Evolutionary conservation across 106 monocot genomes (phyloP).

Genomic region (Cymbidium sinense): DNA sequence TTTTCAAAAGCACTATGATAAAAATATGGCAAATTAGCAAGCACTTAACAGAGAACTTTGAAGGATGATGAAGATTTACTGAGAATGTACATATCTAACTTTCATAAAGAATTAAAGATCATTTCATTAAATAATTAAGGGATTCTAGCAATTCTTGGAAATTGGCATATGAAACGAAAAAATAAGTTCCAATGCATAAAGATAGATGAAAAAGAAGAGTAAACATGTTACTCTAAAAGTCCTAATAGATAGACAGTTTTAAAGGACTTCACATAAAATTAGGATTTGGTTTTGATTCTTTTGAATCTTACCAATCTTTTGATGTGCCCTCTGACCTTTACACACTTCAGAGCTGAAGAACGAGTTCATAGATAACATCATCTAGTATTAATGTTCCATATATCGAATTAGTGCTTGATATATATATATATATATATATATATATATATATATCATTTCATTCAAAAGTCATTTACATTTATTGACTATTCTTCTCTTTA

Average conservation of each 20-base stretch:
- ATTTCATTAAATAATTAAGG: too few species aligned
- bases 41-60: neutral
- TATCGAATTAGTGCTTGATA: too few species aligned
- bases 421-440: too few species aligned
- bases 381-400: neutral
- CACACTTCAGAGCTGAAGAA: neutral
- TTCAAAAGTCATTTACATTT: too few species aligned
- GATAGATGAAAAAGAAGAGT: too few species aligned
- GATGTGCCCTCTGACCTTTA: neutral
- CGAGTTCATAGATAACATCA: neutral
- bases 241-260: neutral
- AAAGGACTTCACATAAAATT: neutral
- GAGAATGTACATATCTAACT: neutral
- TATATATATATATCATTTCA: too few species aligned
- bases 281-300: neutral
- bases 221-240: neutral
- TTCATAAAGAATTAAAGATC: too few species aligned
- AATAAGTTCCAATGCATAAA: too few species aligned
- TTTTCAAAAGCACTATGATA: neutral
- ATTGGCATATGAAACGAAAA: too few species aligned
- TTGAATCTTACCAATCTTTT: neutral
- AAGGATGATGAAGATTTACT: neutral
- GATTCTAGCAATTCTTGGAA: too few species aligned
- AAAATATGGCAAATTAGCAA: neutral
- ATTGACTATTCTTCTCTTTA: too few species aligned